Conservation (phyloP, 768 basidiomycete species). For the Calocybe indica region DNA sequence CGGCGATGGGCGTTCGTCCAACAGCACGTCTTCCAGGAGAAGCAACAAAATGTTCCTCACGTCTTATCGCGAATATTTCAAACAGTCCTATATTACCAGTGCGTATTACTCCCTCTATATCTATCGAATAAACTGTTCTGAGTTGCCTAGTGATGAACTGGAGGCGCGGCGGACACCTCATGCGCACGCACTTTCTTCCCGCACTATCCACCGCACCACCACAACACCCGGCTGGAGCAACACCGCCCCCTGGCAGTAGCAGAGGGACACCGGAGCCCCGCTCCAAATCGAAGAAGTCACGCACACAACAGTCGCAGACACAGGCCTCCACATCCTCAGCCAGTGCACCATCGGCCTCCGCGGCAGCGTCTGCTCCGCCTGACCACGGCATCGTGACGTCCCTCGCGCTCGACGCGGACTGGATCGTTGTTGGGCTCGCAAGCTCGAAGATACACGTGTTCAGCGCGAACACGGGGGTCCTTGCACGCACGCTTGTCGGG, state of each 20-base stretch:
- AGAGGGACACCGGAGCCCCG: background rate
- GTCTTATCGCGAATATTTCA: slow-evolving; percentile 40
- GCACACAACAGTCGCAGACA: background rate
- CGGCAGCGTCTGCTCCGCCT: slow-evolving; percentile 20
- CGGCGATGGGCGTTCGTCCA: slow-evolving; percentile 1
- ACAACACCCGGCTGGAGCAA: background rate
- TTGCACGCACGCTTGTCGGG: slow-evolving; percentile 72
- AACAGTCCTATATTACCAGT: slow-evolving; percentile 68
- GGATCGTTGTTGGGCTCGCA: slow-evolving; percentile 86
- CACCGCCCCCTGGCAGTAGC: background rate
- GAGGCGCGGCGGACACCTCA: slow-evolving; percentile 66
- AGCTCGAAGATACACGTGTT: slow-evolving; percentile 84
- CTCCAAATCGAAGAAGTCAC: background rate
- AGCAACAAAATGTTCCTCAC: slow-evolving; percentile 20
- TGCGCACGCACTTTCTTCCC: slow-evolving; percentile 57
- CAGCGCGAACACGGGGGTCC: slow-evolving; percentile 70
- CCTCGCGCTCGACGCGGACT: slow-evolving; percentile 74
- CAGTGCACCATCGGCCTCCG: background rate
- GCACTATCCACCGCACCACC: background rate
- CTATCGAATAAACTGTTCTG: background rate
- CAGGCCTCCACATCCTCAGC: background rate
- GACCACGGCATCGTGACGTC: slow-evolving; percentile 77
- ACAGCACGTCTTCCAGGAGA: slow-evolving; percentile 45
- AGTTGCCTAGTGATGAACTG: slow-evolving; percentile 65
- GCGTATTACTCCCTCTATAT: slow-evolving; percentile 16